phyloP scores from a whole-genome alignment of 495 filamentous ascomycete species.

The Penicillium silybi region DNA sequence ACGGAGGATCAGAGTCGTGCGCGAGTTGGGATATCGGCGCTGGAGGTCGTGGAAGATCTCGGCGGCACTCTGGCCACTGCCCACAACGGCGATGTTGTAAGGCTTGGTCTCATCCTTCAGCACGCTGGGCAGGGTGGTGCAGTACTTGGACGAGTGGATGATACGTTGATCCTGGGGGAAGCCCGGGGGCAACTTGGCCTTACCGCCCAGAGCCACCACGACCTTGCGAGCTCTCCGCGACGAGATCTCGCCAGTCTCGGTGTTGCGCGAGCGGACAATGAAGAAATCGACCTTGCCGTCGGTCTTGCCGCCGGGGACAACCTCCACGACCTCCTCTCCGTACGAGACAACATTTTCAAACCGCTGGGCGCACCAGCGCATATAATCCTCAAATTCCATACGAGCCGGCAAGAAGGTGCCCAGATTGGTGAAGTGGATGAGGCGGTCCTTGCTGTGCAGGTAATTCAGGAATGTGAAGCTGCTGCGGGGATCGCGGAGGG shows the following conservation, averaged over 20 bases:
- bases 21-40: constrained; percentile 74
- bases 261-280: constrained; percentile 50
- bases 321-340: constrained; percentile 65
- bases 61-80: constrained; percentile 86
- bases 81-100: constrained; percentile 77
- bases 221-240: constrained; percentile 70
- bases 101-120: constrained; percentile 52
- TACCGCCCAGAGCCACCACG: constrained; percentile 80
- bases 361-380: constrained; percentile 81
- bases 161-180: constrained; percentile 65
- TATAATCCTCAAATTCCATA: constrained; percentile 91
- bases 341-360: constrained; percentile 81
- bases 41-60: constrained; percentile 93
- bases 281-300: constrained; percentile 48
- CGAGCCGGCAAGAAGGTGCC: constrained; percentile 83
- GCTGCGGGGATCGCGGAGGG: constrained; percentile 79
- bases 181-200: constrained; percentile 66
- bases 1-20: constrained; percentile 71
- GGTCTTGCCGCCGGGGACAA: constrained; percentile 37
- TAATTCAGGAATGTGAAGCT: constrained; percentile 97
- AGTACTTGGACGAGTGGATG: constrained; percentile 89
- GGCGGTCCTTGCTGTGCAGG: constrained; percentile 68
- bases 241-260: constrained; percentile 46
- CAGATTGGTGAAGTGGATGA: constrained; percentile 87
- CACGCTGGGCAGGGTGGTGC: constrained; percentile 55